Evolutionary conservation across 306 rosid genomes (phyloP).

Genomic region (Erythrophleum fordii): DNA sequence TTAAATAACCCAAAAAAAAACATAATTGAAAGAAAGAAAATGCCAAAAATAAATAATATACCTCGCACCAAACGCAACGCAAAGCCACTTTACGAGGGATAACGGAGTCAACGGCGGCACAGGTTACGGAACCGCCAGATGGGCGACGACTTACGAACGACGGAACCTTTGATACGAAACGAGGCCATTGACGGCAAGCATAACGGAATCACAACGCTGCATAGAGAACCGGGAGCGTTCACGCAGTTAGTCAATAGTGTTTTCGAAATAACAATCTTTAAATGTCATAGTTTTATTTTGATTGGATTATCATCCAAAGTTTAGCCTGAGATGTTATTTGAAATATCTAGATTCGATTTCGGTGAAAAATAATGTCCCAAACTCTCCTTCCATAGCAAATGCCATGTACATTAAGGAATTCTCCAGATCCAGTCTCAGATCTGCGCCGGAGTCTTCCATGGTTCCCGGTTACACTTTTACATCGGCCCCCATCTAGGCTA

Average conservation of each 20-base stretch:
- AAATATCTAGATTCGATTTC: not conserved
- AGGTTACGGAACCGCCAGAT: conserved; percentile 39
- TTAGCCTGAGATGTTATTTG: not conserved
- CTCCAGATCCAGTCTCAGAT: conserved; percentile 46
- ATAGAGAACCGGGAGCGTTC: conserved; percentile 33
- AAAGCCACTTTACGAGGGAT: conserved; percentile 17
- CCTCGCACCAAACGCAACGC: conserved; percentile 49
- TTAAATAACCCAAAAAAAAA: not conserved
- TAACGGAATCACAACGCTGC: conserved; percentile 49
- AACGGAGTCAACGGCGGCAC: conserved; percentile 41
- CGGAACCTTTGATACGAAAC: not conserved
- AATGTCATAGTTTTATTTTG: not conserved
- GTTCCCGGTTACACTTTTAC: conserved; percentile 1
- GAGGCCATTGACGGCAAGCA: conserved; percentile 37
- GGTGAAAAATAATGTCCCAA: conserved; percentile 47
- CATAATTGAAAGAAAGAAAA: too few species aligned
- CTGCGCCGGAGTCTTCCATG: conserved; percentile 26
- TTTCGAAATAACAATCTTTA: not conserved
- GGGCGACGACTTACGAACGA: not conserved
- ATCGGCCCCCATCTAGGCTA: not conserved
- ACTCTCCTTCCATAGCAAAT: conserved; percentile 78
- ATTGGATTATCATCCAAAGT: conserved; percentile 4
- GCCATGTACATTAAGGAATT: conserved; percentile 57
- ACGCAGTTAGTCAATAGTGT: conserved; percentile 31
- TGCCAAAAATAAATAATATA: conserved; percentile 27